Conservation (phyloP, 441 rosid species). For the Biscutella laevigata region DNA sequence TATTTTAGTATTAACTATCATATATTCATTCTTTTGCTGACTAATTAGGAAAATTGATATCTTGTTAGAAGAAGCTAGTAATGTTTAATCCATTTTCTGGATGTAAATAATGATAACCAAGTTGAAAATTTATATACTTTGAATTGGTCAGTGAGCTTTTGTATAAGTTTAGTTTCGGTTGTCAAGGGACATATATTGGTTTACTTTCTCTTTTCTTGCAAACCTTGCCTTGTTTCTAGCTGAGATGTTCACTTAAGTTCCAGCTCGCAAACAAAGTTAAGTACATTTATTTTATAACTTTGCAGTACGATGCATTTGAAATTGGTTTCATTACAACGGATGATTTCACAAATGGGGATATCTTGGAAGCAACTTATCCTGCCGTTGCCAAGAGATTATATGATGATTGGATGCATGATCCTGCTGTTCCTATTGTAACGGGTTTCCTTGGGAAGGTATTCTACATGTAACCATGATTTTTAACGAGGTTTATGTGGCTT, state of each 20-base stretch:
- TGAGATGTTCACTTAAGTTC: slow-evolving; percentile 7
- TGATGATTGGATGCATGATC: slow-evolving; percentile 65
- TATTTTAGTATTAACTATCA: not conserved
- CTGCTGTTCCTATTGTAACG: slow-evolving; percentile 77
- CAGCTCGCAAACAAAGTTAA: not conserved
- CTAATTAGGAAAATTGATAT: not conserved
- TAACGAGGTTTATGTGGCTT: not conserved
- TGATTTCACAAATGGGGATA: slow-evolving; percentile 88
- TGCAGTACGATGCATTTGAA: slow-evolving; percentile 88
- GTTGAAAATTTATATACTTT: not conserved
- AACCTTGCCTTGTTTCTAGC: slow-evolving; percentile 8
- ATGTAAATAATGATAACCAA: not conserved
- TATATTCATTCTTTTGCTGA: not conserved
- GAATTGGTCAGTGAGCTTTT: slow-evolving; percentile 6
- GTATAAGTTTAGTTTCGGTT: not conserved
- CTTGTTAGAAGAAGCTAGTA: not conserved
- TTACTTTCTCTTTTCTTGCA: not conserved
- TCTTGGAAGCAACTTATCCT: slow-evolving; percentile 85
- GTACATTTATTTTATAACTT: slow-evolving; percentile 4
- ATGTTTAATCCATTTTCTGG: not conserved
- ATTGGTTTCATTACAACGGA: slow-evolving; percentile 88
- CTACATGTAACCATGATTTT: not conserved
- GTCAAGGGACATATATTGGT: not conserved
- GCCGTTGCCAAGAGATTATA: slow-evolving; percentile 76
- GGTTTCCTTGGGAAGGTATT: slow-evolving; percentile 89